Evolutionary conservation across 441 rosid species (phyloP).

Genomic region (Gossypium gossypioides): DNA sequence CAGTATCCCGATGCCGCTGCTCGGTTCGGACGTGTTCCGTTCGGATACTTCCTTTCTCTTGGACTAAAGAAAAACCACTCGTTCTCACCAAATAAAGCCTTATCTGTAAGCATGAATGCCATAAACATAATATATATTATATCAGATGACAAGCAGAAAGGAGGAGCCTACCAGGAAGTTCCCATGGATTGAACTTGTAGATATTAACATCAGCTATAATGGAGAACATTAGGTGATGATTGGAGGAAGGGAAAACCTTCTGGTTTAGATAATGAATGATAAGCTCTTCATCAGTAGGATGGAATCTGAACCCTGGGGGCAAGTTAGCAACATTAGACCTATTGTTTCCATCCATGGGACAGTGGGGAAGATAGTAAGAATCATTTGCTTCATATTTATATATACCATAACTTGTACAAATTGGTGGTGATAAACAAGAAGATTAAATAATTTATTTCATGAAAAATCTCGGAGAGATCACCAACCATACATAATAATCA

Average conservation of each 20-base stretch:
- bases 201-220: constrained; percentile 29
- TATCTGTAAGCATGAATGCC: constrained; percentile 14
- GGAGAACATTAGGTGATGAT: constrained; percentile 10
- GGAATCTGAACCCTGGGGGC: constrained; percentile 36
- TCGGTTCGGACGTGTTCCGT: constrained; percentile 32
- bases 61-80: constrained; percentile 40
- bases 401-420: background rate
- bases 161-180: constrained; percentile 30
- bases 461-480: background rate
- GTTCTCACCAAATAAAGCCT: constrained; percentile 28
- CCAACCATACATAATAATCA: background rate
- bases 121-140: background rate
- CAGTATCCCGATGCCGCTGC: constrained; percentile 34
- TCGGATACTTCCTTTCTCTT: constrained; percentile 31
- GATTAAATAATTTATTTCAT: background rate
- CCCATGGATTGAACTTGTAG: constrained; percentile 39
- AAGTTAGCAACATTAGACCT: constrained; percentile 9
- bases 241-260: constrained; percentile 20
- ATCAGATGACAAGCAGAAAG: background rate
- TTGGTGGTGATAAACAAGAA: background rate
- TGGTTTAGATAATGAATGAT: constrained; percentile 25
- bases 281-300: constrained; percentile 40
- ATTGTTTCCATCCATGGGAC: constrained; percentile 2
- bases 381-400: background rate
- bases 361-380: background rate